Conservation (phyloP, 805 yeast genomes). For the Wickerhamiella domercqiae region DNA sequence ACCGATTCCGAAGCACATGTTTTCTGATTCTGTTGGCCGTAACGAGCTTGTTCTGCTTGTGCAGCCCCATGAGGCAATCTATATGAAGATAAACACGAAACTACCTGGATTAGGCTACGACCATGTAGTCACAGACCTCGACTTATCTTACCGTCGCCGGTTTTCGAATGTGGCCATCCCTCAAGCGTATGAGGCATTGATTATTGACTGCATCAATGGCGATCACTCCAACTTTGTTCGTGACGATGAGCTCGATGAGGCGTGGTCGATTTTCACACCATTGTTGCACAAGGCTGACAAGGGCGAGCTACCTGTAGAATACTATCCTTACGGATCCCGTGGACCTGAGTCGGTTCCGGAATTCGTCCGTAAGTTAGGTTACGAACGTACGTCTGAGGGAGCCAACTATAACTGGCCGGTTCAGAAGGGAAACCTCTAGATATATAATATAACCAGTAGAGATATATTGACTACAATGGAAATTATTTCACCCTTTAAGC, state of each 20-base stretch:
- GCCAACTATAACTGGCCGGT: slow-evolving; percentile 78
- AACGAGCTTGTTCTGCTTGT: slow-evolving; percentile 88
- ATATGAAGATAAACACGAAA: slow-evolving; percentile 84
- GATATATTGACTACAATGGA: background rate
- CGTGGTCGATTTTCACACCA: slow-evolving; percentile 91
- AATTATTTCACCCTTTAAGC: background rate
- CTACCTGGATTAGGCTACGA: slow-evolving; percentile 79
- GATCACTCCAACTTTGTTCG: slow-evolving; percentile 96
- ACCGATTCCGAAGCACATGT: slow-evolving; percentile 70
- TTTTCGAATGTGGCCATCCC: slow-evolving; percentile 88
- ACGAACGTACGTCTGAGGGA: slow-evolving; percentile 39
- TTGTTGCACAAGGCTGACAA: slow-evolving; percentile 66
- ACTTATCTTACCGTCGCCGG: slow-evolving; percentile 67
- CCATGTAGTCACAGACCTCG: slow-evolving; percentile 77
- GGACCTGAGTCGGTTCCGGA: slow-evolving; percentile 58
- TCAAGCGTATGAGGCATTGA: slow-evolving; percentile 92
- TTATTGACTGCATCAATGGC: slow-evolving; percentile 77
- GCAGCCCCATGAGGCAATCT: slow-evolving; percentile 91
- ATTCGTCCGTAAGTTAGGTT: slow-evolving; percentile 57
- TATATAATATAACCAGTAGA: background rate
- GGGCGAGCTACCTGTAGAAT: slow-evolving; percentile 38
- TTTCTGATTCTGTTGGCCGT: slow-evolving; percentile 54
- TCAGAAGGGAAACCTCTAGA: background rate
- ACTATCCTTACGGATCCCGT: slow-evolving; percentile 79
- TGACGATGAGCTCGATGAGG: slow-evolving; percentile 88